Conservation (phyloP, 495 filamentous ascomycete genomes). For the Neurospora sp. region DNA sequence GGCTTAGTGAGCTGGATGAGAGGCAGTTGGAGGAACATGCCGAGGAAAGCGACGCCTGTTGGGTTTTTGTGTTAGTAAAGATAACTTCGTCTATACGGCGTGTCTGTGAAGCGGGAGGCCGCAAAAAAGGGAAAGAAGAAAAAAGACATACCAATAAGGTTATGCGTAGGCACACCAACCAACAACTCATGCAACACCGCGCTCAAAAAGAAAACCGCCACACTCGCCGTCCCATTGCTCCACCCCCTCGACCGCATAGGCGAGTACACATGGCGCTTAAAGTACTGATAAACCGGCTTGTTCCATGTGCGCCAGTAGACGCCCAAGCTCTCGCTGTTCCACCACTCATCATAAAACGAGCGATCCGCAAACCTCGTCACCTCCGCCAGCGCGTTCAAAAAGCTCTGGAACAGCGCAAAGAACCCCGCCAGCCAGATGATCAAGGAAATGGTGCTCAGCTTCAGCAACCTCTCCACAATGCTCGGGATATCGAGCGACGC, state of each 20-base stretch:
- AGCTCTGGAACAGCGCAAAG: slow-evolving; percentile 87
- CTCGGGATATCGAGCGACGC: slow-evolving; percentile 66
- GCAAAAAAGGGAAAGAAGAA: neutral
- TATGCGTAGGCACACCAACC: slow-evolving; percentile 92
- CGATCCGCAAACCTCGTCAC: slow-evolving; percentile 83
- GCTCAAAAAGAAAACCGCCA: slow-evolving; percentile 75
- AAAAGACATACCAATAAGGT: slow-evolving; percentile 61
- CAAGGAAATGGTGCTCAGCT: slow-evolving; percentile 84
- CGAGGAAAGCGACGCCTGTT: slow-evolving; percentile 75
- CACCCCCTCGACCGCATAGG: slow-evolving; percentile 77
- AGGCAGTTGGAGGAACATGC: slow-evolving; percentile 89
- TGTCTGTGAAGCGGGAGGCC: neutral
- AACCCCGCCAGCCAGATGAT: slow-evolving; percentile 96
- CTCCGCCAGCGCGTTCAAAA: slow-evolving; percentile 84
- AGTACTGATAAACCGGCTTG: slow-evolving; percentile 90
- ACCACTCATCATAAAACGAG: slow-evolving; percentile 95
- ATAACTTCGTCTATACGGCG: neutral
- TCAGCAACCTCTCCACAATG: slow-evolving; percentile 84
- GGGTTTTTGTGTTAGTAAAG: slow-evolving; percentile 8
- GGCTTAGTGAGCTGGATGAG: slow-evolving; percentile 71
- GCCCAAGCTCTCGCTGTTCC: slow-evolving; percentile 81
- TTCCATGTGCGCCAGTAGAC: slow-evolving; percentile 96
- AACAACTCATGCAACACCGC: slow-evolving; percentile 84
- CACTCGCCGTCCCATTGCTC: slow-evolving; percentile 53
- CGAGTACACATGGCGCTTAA: slow-evolving; percentile 84